Conservation (phyloP, 2,329 filamentous ascomycete genomes). For the Pestalotiopsis sp. region DNA sequence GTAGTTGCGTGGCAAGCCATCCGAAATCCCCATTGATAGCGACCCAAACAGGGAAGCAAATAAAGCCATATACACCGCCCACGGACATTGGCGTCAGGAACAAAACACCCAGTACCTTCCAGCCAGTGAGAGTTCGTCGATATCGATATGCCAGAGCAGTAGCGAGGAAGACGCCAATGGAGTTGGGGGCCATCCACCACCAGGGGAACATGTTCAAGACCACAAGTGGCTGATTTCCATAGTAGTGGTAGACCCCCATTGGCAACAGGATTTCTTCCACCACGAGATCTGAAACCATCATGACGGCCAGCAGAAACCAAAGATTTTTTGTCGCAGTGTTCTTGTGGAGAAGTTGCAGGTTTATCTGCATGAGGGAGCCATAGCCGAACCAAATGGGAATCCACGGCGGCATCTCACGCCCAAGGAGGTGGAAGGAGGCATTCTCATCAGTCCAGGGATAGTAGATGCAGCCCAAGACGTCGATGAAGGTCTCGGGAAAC, state of each 20-base stretch:
- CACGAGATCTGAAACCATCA: background rate
- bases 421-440: background rate
- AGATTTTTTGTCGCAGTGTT: background rate
- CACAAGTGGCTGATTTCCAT: background rate
- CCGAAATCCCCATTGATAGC: background rate
- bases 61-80: background rate
- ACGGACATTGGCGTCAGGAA: background rate
- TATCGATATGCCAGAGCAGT: background rate
- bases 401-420: background rate
- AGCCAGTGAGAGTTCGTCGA: background rate
- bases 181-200: slow-evolving; percentile 1
- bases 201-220: background rate
- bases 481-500: slow-evolving; percentile 3
- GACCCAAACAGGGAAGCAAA: background rate
- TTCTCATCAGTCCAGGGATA: background rate
- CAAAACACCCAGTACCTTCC: background rate
- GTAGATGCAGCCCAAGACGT: background rate
- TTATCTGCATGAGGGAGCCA: background rate
- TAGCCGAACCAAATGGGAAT: background rate
- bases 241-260: background rate
- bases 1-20: background rate
- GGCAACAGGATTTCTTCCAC: background rate
- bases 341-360: background rate
- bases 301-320: background rate
- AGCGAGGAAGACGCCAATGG: background rate